Evolutionary conservation across 108 stramenopile genomes (phyloP).

Genomic region (Pinguiococcus pyrenoidosus): DNA sequence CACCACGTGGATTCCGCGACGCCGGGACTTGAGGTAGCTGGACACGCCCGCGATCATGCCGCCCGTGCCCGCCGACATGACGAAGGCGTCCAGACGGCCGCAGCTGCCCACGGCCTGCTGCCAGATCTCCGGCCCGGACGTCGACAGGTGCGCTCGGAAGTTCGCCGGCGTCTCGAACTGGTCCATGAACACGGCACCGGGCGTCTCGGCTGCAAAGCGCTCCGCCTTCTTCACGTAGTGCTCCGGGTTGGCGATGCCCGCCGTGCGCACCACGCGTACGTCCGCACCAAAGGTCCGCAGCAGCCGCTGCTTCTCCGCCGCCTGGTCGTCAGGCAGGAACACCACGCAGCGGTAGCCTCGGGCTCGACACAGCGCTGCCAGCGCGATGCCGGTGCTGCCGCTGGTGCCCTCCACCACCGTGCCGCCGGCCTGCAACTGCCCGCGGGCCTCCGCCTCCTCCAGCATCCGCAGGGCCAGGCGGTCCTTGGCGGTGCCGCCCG

Average conservation of each 20-base stretch:
- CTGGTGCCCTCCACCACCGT: slow-evolving; percentile 81
- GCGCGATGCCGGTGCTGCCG: slow-evolving; percentile 86
- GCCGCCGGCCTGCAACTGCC: slow-evolving; percentile 62
- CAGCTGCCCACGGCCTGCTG: slow-evolving; percentile 33
- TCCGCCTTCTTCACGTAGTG: slow-evolving; percentile 77
- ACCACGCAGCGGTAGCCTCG: slow-evolving; percentile 68
- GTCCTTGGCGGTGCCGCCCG: slow-evolving; percentile 75
- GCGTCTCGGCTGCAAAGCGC: slow-evolving; percentile 29
- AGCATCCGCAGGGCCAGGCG: slow-evolving; percentile 73
- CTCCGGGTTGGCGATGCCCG: slow-evolving; percentile 74
- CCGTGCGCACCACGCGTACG: slow-evolving; percentile 63
- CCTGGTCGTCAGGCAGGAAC: slow-evolving; percentile 90
- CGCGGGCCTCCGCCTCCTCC: slow-evolving; percentile 60
- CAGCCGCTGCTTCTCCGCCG: slow-evolving; percentile 58
- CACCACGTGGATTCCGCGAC: slow-evolving; percentile 47
- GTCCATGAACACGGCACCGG: slow-evolving; percentile 71
- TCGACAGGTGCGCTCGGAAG: slow-evolving; percentile 55
- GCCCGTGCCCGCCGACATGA: slow-evolving; percentile 90
- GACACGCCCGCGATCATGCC: slow-evolving; percentile 85
- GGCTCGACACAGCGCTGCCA: slow-evolving; percentile 64
- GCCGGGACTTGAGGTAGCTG: slow-evolving; percentile 49
- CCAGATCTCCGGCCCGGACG: slow-evolving; percentile 79
- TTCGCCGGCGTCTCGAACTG: slow-evolving; percentile 87
- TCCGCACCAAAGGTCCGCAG: slow-evolving; percentile 58
- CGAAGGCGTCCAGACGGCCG: slow-evolving; percentile 64